Percentiles rank a stretch among this genome's conserved stretches.
Conservation (phyloP, 2,329 filamentous ascomycete genomes). For the Xylaria sp. region DNA sequence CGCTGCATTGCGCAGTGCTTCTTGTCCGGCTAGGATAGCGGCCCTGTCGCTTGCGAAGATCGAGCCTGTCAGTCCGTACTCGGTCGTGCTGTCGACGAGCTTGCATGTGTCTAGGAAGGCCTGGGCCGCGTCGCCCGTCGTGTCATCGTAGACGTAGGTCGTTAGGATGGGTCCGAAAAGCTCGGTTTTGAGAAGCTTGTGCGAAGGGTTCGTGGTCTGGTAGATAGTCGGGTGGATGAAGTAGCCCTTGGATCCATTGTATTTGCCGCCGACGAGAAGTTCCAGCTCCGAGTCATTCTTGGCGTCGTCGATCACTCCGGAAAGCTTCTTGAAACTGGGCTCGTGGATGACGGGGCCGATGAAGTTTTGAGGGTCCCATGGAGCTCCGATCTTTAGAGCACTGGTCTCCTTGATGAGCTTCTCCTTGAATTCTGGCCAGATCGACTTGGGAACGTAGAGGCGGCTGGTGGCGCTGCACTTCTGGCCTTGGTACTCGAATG, state of each 20-base stretch:
- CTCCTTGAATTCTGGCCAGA: constrained; percentile 77
- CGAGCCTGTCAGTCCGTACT: constrained; percentile 82
- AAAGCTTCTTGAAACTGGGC: constrained; percentile 82
- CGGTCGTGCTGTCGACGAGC: constrained; percentile 75
- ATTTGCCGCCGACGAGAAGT: constrained; percentile 78
- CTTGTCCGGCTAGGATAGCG: constrained; percentile 74
- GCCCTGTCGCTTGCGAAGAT: constrained; percentile 78
- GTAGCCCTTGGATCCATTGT: constrained; percentile 82
- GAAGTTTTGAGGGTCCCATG: constrained; percentile 79
- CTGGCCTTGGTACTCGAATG: constrained; percentile 91
- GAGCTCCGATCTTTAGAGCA: constrained; percentile 76
- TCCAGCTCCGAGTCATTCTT: constrained; percentile 78
- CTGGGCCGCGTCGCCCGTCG: constrained; percentile 56
- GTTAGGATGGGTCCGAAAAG: constrained; percentile 69
- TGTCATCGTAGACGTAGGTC: constrained; percentile 82
- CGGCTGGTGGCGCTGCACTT: constrained; percentile 90
- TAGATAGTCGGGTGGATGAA: constrained; percentile 88
- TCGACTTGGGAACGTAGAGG: constrained; percentile 78
- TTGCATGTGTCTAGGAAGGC: constrained; percentile 70
- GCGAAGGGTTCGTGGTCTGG: constrained; percentile 75
- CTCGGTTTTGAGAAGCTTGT: constrained; percentile 80
- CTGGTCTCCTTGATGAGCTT: constrained; percentile 75
- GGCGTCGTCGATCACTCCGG: constrained; percentile 80
- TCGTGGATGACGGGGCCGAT: constrained; percentile 89
- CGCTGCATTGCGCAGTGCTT: constrained; percentile 76